Evolutionary conservation across 2,329 filamentous ascomycete species (phyloP), one percentile per base, ranked within the genome.

Genomic region (Xylaria sp.): DNA sequence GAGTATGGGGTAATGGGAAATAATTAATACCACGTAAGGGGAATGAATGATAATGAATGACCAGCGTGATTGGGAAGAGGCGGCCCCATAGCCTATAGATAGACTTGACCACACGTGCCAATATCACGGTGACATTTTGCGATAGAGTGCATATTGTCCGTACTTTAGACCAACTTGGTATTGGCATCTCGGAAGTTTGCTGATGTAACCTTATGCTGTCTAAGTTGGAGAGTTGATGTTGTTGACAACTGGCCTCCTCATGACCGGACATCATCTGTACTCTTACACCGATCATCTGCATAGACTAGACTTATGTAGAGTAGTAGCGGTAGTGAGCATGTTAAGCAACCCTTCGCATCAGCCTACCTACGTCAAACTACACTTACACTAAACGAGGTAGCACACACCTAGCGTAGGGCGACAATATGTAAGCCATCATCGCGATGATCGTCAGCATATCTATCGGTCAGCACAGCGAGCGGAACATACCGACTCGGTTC

Each of bases 101-200:
- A 66, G 59, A 46, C 58, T 66, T 48, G 54, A 64, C 54, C 55
- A 56, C 67, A 59, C 67, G 63, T 56, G 58, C 54, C 54, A 60
- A 69, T 63, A 66, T 60, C 54, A 66, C 63, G 8, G 67, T 69
- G 54, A n/a, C 63, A 69, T 66, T 59, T 59, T 59, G 31, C 48
- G 52, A 63, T 58, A 46, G 56, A 46, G n/a, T 54, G 39, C 41
- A 44, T 57, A 59, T 34, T 59, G 63, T 60, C 28, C 28, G 20
- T 54, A 28, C 23, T 34, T 39, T 25, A 59, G 34, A 31, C 55
- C 59, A 48, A 31, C 25, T 34, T n/a, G 62, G n/a, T 12, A 5
- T 9, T 48, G 15, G 37, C 54, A 61, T 48, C 25, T 69, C 58
- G 62, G 57, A 50, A 23, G 52, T 61, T 23, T 65, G 51, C 9